A percentile compares a stretch with the other conserved stretches of the same genome.
These are phyloP conservation scores for Solanum dulcamara DNA, from an alignment of 257 asterid genomes.

Conservation along the genomic window DNA sequence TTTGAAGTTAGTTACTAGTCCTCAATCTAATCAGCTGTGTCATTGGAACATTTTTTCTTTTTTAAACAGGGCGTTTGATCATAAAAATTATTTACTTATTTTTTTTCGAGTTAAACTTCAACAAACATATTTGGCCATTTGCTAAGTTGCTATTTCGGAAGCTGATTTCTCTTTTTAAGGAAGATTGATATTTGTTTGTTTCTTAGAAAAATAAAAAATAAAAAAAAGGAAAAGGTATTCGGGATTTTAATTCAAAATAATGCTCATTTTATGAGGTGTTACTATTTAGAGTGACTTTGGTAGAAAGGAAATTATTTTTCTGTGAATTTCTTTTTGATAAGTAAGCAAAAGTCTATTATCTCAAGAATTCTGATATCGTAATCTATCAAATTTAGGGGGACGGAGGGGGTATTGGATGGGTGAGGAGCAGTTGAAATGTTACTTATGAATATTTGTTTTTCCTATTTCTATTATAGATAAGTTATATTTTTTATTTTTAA, in stretches of 20 bases:
- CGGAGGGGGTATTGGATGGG: not conserved
- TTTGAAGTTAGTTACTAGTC: not conserved
- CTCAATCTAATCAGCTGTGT: not conserved
- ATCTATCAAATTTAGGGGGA: not conserved
- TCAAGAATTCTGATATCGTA: not conserved
- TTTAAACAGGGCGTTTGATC: too few relatives aligned
- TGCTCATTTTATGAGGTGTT: not conserved
- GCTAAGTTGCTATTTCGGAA: not conserved
- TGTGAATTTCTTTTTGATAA: not conserved
- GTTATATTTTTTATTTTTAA: not conserved
- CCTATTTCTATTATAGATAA: not conserved
- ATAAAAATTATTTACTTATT: too few relatives aligned
- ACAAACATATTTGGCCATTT: too few relatives aligned
- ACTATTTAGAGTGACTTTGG: not conserved
- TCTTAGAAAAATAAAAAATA: not conserved
- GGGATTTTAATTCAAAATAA: too few relatives aligned
- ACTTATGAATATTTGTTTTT: not conserved
- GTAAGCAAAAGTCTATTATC: not conserved
- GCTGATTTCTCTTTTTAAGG: not conserved
- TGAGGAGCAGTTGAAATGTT: not conserved
- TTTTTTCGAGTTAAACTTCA: too few relatives aligned
- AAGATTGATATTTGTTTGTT: not conserved
- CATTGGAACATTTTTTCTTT: not conserved
- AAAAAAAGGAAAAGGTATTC: not conserved
- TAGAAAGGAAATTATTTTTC: not conserved